A percentile compares a stretch with the other conserved stretches of the same genome.
Evolutionary conservation across 495 filamentous ascomycete genomes (phyloP).

Genomic region (Lindgomyces ingoldianus): DNA sequence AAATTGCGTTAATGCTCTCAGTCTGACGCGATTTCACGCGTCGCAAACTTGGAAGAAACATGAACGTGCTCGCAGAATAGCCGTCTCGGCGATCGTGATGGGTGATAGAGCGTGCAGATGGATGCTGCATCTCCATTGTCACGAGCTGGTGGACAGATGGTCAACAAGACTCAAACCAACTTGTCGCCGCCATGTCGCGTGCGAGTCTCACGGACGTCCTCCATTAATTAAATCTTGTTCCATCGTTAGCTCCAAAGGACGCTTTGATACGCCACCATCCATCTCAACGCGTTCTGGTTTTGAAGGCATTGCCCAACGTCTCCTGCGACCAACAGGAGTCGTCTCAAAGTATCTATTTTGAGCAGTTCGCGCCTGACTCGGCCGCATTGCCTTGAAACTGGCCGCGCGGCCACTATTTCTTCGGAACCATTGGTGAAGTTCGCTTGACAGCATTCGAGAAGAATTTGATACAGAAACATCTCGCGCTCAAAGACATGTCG

Average conservation of each 20-base stretch:
- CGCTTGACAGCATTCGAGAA: slow-evolving; percentile 31
- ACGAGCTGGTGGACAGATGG: neutral
- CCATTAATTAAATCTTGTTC: neutral
- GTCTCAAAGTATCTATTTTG: slow-evolving; percentile 8
- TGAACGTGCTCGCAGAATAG: slow-evolving; percentile 18
- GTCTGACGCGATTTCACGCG: slow-evolving; percentile 23
- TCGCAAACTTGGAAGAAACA: slow-evolving; percentile 20
- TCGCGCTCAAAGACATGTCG: slow-evolving; percentile 16
- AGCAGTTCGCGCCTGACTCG: slow-evolving; percentile 13
- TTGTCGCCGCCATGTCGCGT: neutral
- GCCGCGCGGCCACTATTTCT: slow-evolving; percentile 19
- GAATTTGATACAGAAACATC: slow-evolving; percentile 21
- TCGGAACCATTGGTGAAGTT: neutral
- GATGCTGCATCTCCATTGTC: neutral
- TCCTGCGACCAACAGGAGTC: slow-evolving; percentile 1
- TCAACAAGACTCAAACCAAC: neutral
- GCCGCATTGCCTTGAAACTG: slow-evolving; percentile 19
- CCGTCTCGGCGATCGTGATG: slow-evolving; percentile 13
- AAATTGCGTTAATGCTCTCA: slow-evolving; percentile 25
- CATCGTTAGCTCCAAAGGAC: neutral
- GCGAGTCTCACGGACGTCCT: neutral
- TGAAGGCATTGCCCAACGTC: slow-evolving; percentile 3
- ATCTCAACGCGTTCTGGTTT: neutral
- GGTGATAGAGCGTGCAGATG: no score
- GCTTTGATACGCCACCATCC: neutral